These are phyloP conservation scores for Aspergillus candidus DNA, from an alignment of 2,329 filamentous ascomycete genomes.

Conservation along the genomic window DNA sequence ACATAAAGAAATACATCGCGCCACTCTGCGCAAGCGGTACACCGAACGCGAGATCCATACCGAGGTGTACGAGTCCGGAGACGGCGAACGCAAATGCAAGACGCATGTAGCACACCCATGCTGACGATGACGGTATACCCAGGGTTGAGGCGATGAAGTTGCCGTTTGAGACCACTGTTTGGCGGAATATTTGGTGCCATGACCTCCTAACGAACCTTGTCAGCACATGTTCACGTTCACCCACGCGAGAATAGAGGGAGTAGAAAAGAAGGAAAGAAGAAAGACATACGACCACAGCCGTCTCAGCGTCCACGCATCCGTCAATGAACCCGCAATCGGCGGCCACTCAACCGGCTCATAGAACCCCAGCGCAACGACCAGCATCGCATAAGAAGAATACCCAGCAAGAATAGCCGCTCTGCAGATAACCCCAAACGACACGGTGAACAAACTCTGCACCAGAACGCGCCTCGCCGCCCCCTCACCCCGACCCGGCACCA, in stretches of 20 bases:
- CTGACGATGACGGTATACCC: background rate
- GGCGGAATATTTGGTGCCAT: constrained; percentile 19
- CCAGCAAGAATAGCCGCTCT: constrained; percentile 9
- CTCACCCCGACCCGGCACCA: constrained; percentile 2
- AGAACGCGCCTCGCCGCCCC: background rate
- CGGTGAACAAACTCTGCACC: constrained; percentile 5
- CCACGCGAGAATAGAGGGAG: background rate
- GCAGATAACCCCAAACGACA: constrained; percentile 14
- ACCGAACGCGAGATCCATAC: constrained; percentile 16
- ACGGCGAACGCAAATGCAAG: constrained; percentile 11
- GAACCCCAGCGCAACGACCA: constrained; percentile 5
- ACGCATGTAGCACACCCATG: constrained; percentile 3
- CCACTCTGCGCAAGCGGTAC: constrained; percentile 9
- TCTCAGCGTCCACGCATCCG: constrained; percentile 8
- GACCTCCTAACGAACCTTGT: constrained; percentile 2
- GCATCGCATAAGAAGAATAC: constrained; percentile 6
- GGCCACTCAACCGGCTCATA: constrained; percentile 14
- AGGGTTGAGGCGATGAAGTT: constrained; percentile 10
- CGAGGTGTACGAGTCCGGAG: constrained; percentile 13
- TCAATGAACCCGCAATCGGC: constrained; percentile 9
- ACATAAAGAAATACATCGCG: constrained; percentile 12
- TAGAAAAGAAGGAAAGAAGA: background rate
- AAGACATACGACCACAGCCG: constrained; percentile 15
- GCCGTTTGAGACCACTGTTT: constrained; percentile 8
- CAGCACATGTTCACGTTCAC: background rate